Conservation (phyloP, 495 filamentous ascomycete species). For the Lophiotrema nucula region DNA sequence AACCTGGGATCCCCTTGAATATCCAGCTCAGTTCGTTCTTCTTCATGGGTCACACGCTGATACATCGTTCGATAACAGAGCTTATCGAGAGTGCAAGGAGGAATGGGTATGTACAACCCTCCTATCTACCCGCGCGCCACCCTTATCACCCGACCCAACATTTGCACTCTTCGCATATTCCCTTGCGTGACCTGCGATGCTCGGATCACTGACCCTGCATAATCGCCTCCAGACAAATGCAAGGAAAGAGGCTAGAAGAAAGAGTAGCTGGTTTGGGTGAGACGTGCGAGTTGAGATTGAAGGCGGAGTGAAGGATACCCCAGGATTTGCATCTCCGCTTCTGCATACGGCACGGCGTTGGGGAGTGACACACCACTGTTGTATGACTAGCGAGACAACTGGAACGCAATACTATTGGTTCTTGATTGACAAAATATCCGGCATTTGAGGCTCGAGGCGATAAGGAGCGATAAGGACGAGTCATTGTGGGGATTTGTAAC, state of each 20-base stretch:
- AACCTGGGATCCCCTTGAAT: constrained; percentile 3
- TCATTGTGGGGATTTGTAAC: too few relatives aligned
- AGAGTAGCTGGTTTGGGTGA: constrained; percentile 7
- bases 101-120: constrained; percentile 70
- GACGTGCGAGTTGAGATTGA: not conserved
- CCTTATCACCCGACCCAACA: constrained; percentile 4
- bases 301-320: too few relatives aligned
- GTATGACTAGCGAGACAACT: not conserved
- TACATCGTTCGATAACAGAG: constrained; percentile 50
- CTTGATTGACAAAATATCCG: not conserved
- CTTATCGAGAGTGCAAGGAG: constrained; percentile 93
- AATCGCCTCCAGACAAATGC: constrained; percentile 10
- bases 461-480: too few relatives aligned
- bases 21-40: not conserved
- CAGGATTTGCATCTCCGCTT: not conserved
- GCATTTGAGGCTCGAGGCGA: not conserved
- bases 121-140: not conserved
- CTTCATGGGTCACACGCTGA: constrained; percentile 13
- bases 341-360: not conserved
- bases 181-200: not conserved
- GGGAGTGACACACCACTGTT: not conserved
- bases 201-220: constrained; percentile 16
- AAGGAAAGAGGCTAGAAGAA: constrained; percentile 27
- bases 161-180: not conserved
- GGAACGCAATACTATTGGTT: not conserved